Evolutionary conservation across 257 asterid genomes (phyloP), one percentile per base, ranked within the genome.

Genomic region (Scutellaria barbata): DNA sequence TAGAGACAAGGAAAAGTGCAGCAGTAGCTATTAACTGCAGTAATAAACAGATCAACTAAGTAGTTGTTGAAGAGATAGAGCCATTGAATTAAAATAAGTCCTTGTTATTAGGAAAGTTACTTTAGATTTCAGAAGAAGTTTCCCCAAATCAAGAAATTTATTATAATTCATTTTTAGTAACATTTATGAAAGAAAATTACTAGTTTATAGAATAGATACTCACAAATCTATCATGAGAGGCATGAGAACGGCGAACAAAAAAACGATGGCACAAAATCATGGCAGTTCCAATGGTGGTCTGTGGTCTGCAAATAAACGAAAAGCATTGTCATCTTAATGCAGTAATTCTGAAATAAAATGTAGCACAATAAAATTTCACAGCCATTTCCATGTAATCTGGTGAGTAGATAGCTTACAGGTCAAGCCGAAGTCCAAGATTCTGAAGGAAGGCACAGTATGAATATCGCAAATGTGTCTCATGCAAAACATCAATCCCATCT

Each of bases 261-360:
- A 94, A 91, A 30, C 96, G 99, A 76, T 94, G 99, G 81, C 98
- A 94, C 56, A 94, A 80, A 81, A 94, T 89, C 96, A 91, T 89
- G 66, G 96, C 96, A 83, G 98, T 91, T 54, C 93, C 98, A 8
- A 89, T 84, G 13, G 99, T 94, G 60, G 96, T 89, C 65, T 91
- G 99, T 14, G 99, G 99, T 76, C 99, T 94, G 92, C 77, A 85
- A 78, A 63, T 62, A 45, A 56, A 79, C 22, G 33, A 42, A 63
- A 33, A 51, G 0, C 35, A 6, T 10, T 1, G 17, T 10, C 55
- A 67, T 50, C 57, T 63, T 48, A 73, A 72, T 12, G 63, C 10
- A 30, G 7, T 5, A 30, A 46, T 7, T 46, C 48, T 40, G 7
- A 52, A 41, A 16, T 17, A 52, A 30, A 68, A 46, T 13, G 18